These are phyloP conservation scores for Vachellia pachyceras DNA, from an alignment of 306 rosid species.

Conservation along the genomic window DNA sequence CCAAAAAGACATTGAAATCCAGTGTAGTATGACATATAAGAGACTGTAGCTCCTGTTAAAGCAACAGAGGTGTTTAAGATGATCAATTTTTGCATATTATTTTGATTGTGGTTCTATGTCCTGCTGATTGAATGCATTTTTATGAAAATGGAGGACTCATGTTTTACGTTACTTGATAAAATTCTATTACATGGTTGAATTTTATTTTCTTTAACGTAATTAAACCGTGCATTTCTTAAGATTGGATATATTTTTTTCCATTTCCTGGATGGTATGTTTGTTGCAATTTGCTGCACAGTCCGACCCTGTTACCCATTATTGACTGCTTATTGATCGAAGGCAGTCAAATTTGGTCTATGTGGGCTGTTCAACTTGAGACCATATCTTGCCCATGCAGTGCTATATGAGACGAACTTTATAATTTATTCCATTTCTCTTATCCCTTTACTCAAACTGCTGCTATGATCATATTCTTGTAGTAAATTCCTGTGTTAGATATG, in stretches of 20 bases:
- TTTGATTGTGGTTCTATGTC: neutral
- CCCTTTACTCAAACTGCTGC: constrained; percentile 1
- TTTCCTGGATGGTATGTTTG: constrained; percentile 18
- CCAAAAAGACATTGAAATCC: neutral
- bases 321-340: neutral
- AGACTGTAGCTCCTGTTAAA: neutral
- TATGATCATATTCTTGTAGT: neutral
- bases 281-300: neutral
- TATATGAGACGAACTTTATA: neutral
- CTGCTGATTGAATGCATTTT: neutral
- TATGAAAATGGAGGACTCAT: neutral
- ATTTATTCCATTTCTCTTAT: neutral
- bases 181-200: neutral
- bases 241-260: neutral
- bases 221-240: neutral
- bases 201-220: neutral
- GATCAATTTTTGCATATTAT: constrained; percentile 17
- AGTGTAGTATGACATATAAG: constrained; percentile 3
- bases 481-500: neutral
- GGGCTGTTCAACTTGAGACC: neutral
- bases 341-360: neutral
- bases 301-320: neutral
- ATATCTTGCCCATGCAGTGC: too few species aligned
- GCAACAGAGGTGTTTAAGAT: neutral
- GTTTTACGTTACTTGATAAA: neutral